Percentiles rank a stretch among this genome's conserved stretches.
Evolutionary conservation across 2,329 filamentous ascomycete species (phyloP).

Genomic region (Colletotrichum tabaci): DNA sequence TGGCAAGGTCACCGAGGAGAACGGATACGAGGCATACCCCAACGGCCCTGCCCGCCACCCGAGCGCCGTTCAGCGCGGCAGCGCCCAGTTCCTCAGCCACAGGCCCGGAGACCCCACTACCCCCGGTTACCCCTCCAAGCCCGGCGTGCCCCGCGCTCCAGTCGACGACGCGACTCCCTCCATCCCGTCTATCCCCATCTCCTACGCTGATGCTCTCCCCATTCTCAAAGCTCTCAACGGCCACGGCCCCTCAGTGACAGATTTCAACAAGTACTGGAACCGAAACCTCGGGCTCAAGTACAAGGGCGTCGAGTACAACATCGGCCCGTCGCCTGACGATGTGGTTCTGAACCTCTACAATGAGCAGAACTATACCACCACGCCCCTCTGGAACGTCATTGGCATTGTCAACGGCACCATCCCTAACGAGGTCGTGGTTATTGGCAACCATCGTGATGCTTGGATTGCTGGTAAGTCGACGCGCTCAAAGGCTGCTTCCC

Average conservation of each 20-base stretch:
- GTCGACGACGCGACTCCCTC: conserved; percentile 80
- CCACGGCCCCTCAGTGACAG: conserved; percentile 82
- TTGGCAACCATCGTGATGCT: conserved; percentile 94
- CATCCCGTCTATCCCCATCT: conserved; percentile 93
- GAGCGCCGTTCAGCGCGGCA: conserved; percentile 91
- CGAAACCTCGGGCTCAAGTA: conserved; percentile 80
- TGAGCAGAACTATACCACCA: conserved; percentile 85
- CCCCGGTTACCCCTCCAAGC: conserved; percentile 93
- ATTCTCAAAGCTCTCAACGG: conserved; percentile 93
- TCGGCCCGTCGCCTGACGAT: conserved; percentile 83
- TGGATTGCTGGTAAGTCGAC: conserved; percentile 74
- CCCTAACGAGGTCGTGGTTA: conserved; percentile 85
- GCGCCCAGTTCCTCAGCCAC: conserved; percentile 83
- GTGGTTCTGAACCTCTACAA: conserved; percentile 82
- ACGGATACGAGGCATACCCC: conserved; percentile 85
- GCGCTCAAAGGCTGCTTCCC: not conserved
- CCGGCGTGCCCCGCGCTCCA: conserved; percentile 83
- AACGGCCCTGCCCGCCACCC: conserved; percentile 89
- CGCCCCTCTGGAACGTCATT: conserved; percentile 91
- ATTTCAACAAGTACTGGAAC: conserved; percentile 81
- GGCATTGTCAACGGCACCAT: conserved; percentile 92
- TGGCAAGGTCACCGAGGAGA: conserved; percentile 83
- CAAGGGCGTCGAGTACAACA: conserved; percentile 87
- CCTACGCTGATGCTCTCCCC: conserved; percentile 87
- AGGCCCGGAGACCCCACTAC: conserved; percentile 84